Base-by-base conservation (phyloP, 306 rosid species). In the Rubus idaeus region DNA sequence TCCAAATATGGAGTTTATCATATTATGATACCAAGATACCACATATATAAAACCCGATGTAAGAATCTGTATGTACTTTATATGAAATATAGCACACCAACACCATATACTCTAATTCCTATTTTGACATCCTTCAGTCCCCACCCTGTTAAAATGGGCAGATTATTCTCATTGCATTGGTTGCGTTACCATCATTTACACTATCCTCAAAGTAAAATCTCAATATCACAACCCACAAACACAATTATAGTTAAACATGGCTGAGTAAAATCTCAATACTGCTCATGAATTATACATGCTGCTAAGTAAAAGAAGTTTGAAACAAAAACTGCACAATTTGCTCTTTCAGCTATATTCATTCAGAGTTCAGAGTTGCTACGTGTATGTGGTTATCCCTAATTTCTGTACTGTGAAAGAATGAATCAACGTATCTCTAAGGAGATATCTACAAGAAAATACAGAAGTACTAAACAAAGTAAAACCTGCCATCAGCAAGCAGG, bases 281-380 rank as follows among this genome's bases (percentile, higher is more conserved):
- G 56, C 55, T 2, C 56, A 68, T 3, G 51, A 20, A 7, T 45
- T 68, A 68, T 20, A 46, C 30, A 61, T 58, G 39, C 64, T 8
- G 39, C 7, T 42, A 37, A 30, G 45, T 41, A 56, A n/a, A 23
- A 3, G 35, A 44, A 10, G 4, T 21, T 10, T 37, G 42, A 47
- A 60, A 60, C 35, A 58, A 20, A 71, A 60, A 74, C 58, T 74
- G 70, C 45, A 61, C 60, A 46, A 60, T 10, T 74, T 46, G 53
- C 35, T 17, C 17, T 44, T 30, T 46, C 73, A 46, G 41, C 21
- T 68, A 20, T 12, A 46, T 68, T 18, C 58, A 30, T 26, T 45
- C 58, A 7, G 11, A 73, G 77, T 56, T 72, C 21, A 10, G 37
- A 46, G 20, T 20, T 68, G n/a, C 6, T 20, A 68, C 39, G n/a